Base-by-base conservation (phyloP, 1,284 basidiomycete species). In the Apiotrichum sp. region DNA sequence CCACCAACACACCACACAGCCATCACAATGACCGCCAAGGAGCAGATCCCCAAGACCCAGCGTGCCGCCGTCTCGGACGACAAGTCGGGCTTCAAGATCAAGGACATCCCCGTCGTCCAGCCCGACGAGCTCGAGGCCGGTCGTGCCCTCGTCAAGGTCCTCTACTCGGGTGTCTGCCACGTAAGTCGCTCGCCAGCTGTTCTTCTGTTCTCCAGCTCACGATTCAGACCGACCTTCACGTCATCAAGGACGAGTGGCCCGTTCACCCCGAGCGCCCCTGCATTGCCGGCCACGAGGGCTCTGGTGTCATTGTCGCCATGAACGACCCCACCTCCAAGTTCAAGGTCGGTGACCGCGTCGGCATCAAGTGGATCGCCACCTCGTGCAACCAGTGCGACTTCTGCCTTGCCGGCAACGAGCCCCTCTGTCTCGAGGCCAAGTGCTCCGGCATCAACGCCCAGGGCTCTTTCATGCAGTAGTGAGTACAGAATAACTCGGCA, bases 291-390 rank as follows among this genome's bases (percentile, higher is more conserved):
- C 69, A 76, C 47, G 74, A 72, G 62, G 71, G 71, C 55, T 64
- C 73, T 5, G 79, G 78, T 47, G 66, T 81, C 51, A 78, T 93
- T 56, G 86, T 93, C 41, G 88, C 88, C 40, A 86, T 93, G 65
- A 89, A 84, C 46, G 78, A 81, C 29, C 78, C 85, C 68, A 86
- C 87, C 0, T 82, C 83, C 2, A 70, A 74, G 52, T 41, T 64
- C 57, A 65, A 62, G 52, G 48, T 65, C 48, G 65, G 62, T 4
- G 49, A 50, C 49, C 56, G 49, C 35, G 90, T 93, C 47, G 90
- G 91, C 6, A 84, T 95, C 79, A 93, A 93, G 66, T 76, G 88
- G 87, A 77, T 88, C 40, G 86, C 86, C 6, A 80, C 85, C 67
- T 83, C 81, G 54, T 89, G 80, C 67, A 77, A 85, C 42, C 78